phyloP scores from a whole-genome alignment of 2,329 filamentous ascomycete species.

The Aspergillus caelatus region DNA sequence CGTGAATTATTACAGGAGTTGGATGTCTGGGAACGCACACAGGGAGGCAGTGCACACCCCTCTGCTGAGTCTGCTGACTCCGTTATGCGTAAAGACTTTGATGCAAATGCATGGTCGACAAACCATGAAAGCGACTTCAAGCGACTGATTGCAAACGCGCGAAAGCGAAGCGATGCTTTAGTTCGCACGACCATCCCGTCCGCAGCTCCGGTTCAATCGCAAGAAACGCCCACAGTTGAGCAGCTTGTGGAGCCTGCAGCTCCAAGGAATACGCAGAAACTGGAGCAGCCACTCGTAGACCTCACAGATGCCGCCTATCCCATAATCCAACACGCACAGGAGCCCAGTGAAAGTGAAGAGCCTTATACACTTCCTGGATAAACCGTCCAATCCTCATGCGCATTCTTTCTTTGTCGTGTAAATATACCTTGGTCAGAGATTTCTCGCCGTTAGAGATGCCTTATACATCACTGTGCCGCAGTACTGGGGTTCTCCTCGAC shows the following conservation, averaged over 20 bases:
- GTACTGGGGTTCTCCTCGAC: slow-evolving; percentile 36
- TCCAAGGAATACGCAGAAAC: slow-evolving; percentile 5
- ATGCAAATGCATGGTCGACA: slow-evolving; percentile 73
- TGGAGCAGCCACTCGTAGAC: slow-evolving; percentile 6
- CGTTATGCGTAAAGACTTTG: slow-evolving; percentile 87
- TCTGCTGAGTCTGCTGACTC: slow-evolving; percentile 32
- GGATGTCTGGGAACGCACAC: slow-evolving; percentile 82
- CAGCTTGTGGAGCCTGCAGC: slow-evolving; percentile 3
- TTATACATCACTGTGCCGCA: slow-evolving; percentile 22
- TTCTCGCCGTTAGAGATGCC: neutral
- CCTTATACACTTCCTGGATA: slow-evolving; percentile 9
- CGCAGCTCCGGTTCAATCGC: slow-evolving; percentile 7
- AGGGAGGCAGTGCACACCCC: slow-evolving; percentile 62
- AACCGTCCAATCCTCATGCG: neutral
- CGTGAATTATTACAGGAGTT: slow-evolving; percentile 75
- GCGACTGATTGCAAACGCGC: slow-evolving; percentile 76
- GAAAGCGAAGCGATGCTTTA: slow-evolving; percentile 50
- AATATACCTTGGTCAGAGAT: neutral
- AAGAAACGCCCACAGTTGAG: slow-evolving; percentile 5
- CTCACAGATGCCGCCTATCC: neutral
- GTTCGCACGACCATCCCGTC: slow-evolving; percentile 30
- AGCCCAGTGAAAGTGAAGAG: slow-evolving; percentile 13
- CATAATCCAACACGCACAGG: slow-evolving; percentile 4
- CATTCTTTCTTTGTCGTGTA: neutral
- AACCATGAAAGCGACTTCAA: slow-evolving; percentile 76